phyloP scores from a whole-genome alignment of 305 asterid genomes.

The Fraxinus ornus region DNA sequence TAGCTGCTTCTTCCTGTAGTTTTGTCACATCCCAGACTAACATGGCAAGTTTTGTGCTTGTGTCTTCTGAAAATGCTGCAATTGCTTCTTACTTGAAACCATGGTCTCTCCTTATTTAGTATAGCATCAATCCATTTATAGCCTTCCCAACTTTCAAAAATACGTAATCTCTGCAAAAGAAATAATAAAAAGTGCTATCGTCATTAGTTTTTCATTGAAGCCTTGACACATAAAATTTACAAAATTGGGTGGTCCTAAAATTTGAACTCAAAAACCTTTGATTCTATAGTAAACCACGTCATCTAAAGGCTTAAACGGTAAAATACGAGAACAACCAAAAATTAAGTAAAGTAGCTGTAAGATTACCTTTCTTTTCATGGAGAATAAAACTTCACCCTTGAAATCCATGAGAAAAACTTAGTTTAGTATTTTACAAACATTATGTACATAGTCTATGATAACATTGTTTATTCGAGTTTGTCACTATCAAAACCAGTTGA shows the following conservation, averaged over 20 bases:
- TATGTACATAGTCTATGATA: not conserved
- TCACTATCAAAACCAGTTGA: not conserved
- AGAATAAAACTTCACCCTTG: constrained; percentile 52
- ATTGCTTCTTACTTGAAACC: constrained; percentile 64
- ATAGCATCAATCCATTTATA: constrained; percentile 47
- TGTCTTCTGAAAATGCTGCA: constrained; percentile 27
- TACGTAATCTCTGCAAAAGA: constrained; percentile 40
- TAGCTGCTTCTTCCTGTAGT: constrained; percentile 29
- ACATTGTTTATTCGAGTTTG: constrained; percentile 3
- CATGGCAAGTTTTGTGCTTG: constrained; percentile 30
- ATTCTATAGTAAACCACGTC: not conserved
- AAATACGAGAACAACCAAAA: not conserved
- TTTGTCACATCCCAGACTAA: constrained; percentile 34
- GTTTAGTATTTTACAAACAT: not conserved
- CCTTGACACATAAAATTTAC: no score
- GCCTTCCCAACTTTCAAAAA: constrained; percentile 67
- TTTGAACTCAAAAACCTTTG: no score
- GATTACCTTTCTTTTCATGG: constrained; percentile 58
- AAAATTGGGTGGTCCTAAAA: no score
- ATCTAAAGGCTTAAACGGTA: not conserved
- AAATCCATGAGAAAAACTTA: constrained; percentile 66
- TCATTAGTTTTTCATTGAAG: not conserved
- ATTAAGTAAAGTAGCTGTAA: not conserved
- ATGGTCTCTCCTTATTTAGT: constrained; percentile 41
- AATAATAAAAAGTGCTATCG: not conserved